Conservation (phyloP, 73 alveolate genomes). For the Paramecium pentaurelia region DNA sequence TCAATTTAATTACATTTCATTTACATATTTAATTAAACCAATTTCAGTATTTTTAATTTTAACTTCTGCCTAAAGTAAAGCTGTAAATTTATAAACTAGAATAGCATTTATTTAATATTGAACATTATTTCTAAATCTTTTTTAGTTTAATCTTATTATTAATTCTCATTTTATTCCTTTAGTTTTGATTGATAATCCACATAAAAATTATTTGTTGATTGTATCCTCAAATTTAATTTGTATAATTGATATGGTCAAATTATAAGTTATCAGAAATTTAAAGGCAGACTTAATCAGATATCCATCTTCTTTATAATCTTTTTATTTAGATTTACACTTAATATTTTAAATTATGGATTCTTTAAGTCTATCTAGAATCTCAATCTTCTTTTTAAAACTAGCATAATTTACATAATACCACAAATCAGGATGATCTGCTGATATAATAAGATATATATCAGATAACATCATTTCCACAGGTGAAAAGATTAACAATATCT, state of each 20-base stretch:
- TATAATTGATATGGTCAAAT: conserved; percentile 82
- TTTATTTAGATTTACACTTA: conserved; percentile 33
- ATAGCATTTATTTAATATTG: no score
- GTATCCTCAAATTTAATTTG: conserved; percentile 90
- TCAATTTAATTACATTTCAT: no score
- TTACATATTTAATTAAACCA: no score
- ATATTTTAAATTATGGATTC: conserved; percentile 41
- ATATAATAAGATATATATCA: conserved; percentile 79
- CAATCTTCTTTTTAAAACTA: conserved; percentile 59
- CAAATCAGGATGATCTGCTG: conserved; percentile 66
- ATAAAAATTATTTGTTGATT: conserved; percentile 6
- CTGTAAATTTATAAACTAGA: no score
- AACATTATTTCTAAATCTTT: background rate
- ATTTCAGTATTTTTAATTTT: no score
- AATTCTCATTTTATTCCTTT: background rate
- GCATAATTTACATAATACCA: conserved; percentile 69
- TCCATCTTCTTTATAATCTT: conserved; percentile 77
- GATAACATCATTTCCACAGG: conserved; percentile 88
- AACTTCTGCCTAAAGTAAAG: no score
- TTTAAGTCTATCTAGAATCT: conserved; percentile 62
- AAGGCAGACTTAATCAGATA: conserved; percentile 79
- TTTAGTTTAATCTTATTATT: background rate
- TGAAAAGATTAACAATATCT: conserved; percentile 84
- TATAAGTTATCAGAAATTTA: conserved; percentile 92
- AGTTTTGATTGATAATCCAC: conserved; percentile 34